Evolutionary conservation across 257 asterid species (phyloP), one percentile per base, ranked within the genome.

Genomic region (Fraxinus excelsior): DNA sequence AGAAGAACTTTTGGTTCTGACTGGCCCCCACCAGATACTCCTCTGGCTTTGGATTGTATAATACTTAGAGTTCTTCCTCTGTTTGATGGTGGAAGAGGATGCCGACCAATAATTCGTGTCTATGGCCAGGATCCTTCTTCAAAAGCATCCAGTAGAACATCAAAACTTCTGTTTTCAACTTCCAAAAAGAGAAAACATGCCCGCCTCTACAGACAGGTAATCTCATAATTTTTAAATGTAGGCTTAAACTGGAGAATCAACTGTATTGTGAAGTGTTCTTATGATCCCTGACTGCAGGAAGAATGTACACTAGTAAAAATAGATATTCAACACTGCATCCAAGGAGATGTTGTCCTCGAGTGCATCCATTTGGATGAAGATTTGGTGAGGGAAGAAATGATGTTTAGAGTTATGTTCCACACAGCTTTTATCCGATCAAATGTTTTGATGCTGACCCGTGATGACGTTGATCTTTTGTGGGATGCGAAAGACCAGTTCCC

Each of bases 341-440:
- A 90, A 86, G 97, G 99, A 72, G 99, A 96, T 86, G 85, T 94
- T 78, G 97, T 96, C 79, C 90, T 96, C 35, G 99, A 96, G 87
- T 96, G 97, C 78, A 88, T 91, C 80, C 99, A 96, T 83, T 83
- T 96, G 80, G 97, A 96, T 74, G 97, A 92, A 74, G 97, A 90
- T 83, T 82, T 92, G 66, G 88, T 80, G 81, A 84, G 89, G 89
- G 99, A 96, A 80, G 97, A 93, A 87, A 90, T 91, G 86, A 92
- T 96, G 78, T 94, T 91, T 53, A 92, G 97, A 84, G 90, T 92
- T 71, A 92, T 96, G 98, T 91, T 96, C 81, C 95, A 96, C 85
- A 93, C 99, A 69, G 93, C 98, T 40, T 96, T 96, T 85, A 86
- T 96, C 81, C 84, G 99, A 78, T 93, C 97, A 38, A 90, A 92